These are phyloP conservation scores for Trametes elegans DNA, from an alignment of 768 basidiomycete genomes.

Conservation along the genomic window DNA sequence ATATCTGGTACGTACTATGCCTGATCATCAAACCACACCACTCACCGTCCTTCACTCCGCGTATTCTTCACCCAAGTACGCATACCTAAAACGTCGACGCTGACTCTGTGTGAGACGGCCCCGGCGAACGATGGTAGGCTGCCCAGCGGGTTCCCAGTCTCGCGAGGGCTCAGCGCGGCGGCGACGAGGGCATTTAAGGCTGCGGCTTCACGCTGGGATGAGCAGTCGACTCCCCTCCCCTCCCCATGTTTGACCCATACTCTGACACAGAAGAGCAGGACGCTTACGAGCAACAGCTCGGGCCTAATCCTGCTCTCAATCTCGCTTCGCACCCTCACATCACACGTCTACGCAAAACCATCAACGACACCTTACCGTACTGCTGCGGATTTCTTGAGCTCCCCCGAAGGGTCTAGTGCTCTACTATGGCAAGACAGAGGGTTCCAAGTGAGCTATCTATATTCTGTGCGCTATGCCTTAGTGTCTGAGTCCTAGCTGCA, in stretches of 20 bases:
- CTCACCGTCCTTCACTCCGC: neutral
- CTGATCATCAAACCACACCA: neutral
- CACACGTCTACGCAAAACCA: neutral
- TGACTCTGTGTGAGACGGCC: slow-evolving; percentile 12
- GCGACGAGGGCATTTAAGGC: neutral
- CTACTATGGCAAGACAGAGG: slow-evolving; percentile 12
- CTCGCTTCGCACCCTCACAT: neutral
- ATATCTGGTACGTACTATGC: neutral
- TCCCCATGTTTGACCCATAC: slow-evolving; percentile 4
- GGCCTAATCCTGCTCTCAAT: neutral
- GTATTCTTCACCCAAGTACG: neutral
- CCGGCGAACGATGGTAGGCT: neutral
- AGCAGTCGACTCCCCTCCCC: neutral
- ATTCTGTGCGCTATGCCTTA: too few relatives aligned
- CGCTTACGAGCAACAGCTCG: neutral
- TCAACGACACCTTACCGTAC: neutral
- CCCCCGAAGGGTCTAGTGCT: neutral
- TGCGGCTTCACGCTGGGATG: neutral
- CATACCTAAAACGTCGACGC: neutral
- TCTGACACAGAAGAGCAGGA: slow-evolving; percentile 9
- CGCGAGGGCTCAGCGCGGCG: neutral
- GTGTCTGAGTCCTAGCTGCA: neutral
- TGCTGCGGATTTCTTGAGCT: neutral
- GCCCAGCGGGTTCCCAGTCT: neutral
- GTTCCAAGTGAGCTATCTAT: neutral